phyloP scores from a whole-genome alignment of 129 eudicot species.

The Saussurea involucrata region DNA sequence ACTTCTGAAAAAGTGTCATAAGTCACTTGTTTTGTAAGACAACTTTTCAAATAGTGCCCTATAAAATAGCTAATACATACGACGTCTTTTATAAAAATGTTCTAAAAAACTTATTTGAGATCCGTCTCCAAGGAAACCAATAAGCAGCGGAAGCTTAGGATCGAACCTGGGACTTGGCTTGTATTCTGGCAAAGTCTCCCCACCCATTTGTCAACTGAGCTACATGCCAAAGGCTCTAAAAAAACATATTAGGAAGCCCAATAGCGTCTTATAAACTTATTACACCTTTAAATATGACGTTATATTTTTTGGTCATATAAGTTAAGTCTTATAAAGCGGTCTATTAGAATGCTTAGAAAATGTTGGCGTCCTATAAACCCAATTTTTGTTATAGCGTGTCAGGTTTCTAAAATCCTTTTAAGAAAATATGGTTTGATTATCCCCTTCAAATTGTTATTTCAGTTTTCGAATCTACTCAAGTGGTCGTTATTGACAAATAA shows the following conservation, averaged over 20 bases:
- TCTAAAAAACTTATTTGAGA: too few relatives aligned
- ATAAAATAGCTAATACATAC: not conserved
- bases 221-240: too few relatives aligned
- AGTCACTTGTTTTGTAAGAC: not conserved
- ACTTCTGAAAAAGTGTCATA: not conserved
- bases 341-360: not conserved
- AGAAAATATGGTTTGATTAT: not conserved
- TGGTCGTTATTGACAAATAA: constrained; percentile 26
- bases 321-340: not conserved
- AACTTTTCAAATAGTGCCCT: not conserved
- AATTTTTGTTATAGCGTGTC: not conserved
- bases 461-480: constrained; percentile 31
- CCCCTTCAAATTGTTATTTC: not conserved
- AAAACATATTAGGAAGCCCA: too few relatives aligned
- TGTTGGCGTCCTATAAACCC: not conserved
- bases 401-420: not conserved
- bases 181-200: too few relatives aligned
- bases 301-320: not conserved
- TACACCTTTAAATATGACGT: not conserved
- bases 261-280: not conserved
- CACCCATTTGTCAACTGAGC: too few relatives aligned
- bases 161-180: too few relatives aligned
- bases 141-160: too few relatives aligned
- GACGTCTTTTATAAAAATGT: not conserved
- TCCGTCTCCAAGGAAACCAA: too few relatives aligned